phyloP scores from a whole-genome alignment of 2,329 filamentous ascomycete genomes.

The Epichloe hybrida region DNA sequence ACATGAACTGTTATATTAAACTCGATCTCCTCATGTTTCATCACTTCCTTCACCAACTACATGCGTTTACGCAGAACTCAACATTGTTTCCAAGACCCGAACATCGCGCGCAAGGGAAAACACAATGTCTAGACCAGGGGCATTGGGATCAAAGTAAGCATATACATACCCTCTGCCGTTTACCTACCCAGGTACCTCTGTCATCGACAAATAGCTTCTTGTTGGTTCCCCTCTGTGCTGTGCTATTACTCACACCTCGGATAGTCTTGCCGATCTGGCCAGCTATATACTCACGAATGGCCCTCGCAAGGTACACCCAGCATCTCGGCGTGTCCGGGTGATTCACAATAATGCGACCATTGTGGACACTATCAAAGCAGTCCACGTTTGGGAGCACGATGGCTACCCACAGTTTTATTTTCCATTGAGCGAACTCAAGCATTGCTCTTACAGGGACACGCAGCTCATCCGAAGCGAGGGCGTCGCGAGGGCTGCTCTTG shows the following conservation, averaged over 20 bases:
- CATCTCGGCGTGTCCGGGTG: slow-evolving; percentile 21
- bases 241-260: neutral
- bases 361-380: slow-evolving; percentile 23
- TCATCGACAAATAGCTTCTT: neutral
- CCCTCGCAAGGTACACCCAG: slow-evolving; percentile 11
- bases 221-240: neutral
- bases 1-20: slow-evolving; percentile 1
- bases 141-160: slow-evolving; percentile 7
- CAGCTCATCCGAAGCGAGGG: slow-evolving; percentile 14
- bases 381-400: slow-evolving; percentile 32
- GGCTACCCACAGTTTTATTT: slow-evolving; percentile 35
- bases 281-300: slow-evolving; percentile 14
- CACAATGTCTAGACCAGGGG: slow-evolving; percentile 7
- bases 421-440: slow-evolving; percentile 15
- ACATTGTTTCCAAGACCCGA: neutral
- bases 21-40: neutral
- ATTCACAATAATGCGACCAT: slow-evolving; percentile 19
- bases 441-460: slow-evolving; percentile 16
- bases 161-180: neutral
- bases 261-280: slow-evolving; percentile 17
- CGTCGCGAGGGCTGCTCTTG: slow-evolving; percentile 15
- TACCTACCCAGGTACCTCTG: neutral
- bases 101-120: neutral
- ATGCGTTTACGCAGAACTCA: neutral
- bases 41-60: neutral